Evolutionary conservation across 257 asterid species (phyloP), one percentile per base, ranked within the genome.

Genomic region (Handroanthus guayacan): DNA sequence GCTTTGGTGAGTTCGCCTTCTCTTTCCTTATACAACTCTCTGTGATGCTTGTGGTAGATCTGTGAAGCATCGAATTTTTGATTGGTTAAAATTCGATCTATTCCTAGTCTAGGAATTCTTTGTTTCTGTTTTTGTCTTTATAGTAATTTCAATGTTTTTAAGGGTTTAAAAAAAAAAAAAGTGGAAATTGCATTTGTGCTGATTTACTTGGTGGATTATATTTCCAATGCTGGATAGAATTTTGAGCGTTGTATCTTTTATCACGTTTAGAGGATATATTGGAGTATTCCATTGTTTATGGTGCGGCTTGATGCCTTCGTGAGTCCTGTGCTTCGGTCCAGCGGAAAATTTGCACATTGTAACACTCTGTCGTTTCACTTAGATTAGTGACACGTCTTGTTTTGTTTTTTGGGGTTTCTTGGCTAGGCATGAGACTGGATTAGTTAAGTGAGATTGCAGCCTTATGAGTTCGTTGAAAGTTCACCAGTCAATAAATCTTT

Each of bases 1-100:
- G 85, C 90, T 86, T 83, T 92, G 89, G 97, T 92, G 63, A 83
- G 90, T 82, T 70, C 4, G 17, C 69, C 36, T 67, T 43, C 16
- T 66, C 16, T 1, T 56, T 13, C 12, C 34, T 38, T 43, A 4
- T 13, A 7, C 5, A 0, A 5, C 3, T 25, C 48, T 9, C 18
- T 14, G 2, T 18, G 57, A 9, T 66, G 58, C 39, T 51, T 66
- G 44, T 67, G 43, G 50, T 58, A 71, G 89, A 86, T 86, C 80
- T 73, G 10, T 74, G 1, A 9, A 13, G 45, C 52, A 56, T 58
- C 10, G 3, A 16, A 36, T 34, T 69, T 13, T 58, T 60, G 17
- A 13, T 71, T 13, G 38, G 43, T 36, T 81, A 18, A 44, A 51
- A 11, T 18, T 55, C 37, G 31, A 18, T 61, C 52, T 50, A 6